Conservation (phyloP, 352 stramenopile species). For the Globisporangium okanoganense region DNA sequence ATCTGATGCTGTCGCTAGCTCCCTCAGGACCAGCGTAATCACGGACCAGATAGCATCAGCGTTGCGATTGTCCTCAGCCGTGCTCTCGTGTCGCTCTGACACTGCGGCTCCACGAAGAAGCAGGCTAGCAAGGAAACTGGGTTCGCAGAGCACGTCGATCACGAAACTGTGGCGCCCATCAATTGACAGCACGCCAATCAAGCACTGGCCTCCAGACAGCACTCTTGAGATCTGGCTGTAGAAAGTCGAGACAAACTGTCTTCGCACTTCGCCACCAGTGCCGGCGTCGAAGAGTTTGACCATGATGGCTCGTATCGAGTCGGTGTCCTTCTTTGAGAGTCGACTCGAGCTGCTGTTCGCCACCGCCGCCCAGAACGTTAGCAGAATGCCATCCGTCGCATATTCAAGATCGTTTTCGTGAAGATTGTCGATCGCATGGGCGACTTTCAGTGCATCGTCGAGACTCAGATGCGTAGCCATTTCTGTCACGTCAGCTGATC, state of each 20-base stretch:
- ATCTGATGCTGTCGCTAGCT: conserved; percentile 14
- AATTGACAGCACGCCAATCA: conserved; percentile 1
- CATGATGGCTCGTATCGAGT: conserved; percentile 24
- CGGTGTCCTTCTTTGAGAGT: conserved; percentile 9
- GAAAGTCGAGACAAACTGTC: not conserved
- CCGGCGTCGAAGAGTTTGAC: conserved; percentile 13
- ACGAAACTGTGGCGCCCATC: conserved; percentile 17
- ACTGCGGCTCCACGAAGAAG: conserved; percentile 18
- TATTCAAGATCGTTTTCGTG: not conserved
- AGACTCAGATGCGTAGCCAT: conserved; percentile 20
- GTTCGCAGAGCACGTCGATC: conserved; percentile 22
- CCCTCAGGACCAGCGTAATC: conserved; percentile 21
- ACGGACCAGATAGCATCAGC: conserved; percentile 25
- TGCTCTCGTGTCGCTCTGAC: not conserved
- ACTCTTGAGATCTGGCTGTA: conserved; percentile 20
- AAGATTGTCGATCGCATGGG: conserved; percentile 21
- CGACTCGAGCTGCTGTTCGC: not conserved
- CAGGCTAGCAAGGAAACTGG: conserved; percentile 22
- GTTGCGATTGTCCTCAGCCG: not conserved
- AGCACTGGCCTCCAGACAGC: conserved; percentile 9
- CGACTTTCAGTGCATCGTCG: conserved; percentile 22
- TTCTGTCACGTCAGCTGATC: conserved; percentile 10
- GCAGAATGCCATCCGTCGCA: conserved; percentile 6
- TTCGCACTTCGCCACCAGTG: not conserved
- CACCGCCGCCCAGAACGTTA: conserved; percentile 21